Conservation (phyloP, 1,139 yeast species). For the Tardiomyces blankii region DNA sequence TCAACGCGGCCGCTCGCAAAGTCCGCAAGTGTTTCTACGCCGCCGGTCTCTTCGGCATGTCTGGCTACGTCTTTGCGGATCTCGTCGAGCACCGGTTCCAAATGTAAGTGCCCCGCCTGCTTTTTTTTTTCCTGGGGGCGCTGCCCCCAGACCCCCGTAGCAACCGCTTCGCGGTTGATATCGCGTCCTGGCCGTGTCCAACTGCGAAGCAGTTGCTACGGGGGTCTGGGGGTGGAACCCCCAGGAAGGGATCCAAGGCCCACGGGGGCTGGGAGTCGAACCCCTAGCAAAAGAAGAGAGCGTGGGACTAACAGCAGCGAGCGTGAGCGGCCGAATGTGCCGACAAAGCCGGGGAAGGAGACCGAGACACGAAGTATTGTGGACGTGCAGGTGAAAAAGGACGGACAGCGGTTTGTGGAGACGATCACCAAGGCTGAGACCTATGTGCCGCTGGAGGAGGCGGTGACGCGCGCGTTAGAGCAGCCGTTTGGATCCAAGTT, state of each 20-base stretch:
- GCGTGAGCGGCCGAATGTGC: constrained; percentile 36
- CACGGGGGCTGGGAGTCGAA: neutral
- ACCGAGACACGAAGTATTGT: constrained; percentile 43
- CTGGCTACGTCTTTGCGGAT: constrained; percentile 75
- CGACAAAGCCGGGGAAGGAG: constrained; percentile 39
- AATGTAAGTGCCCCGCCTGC: constrained; percentile 5
- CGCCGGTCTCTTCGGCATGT: constrained; percentile 66
- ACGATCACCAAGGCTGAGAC: constrained; percentile 44
- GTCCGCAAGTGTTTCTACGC: constrained; percentile 55
- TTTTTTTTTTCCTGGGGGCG: too few relatives aligned
- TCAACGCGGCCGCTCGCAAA: constrained; percentile 44
- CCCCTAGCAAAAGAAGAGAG: constrained; percentile 10
- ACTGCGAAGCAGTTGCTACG: neutral
- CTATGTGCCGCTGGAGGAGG: constrained; percentile 34
- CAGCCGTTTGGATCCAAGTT: constrained; percentile 21
- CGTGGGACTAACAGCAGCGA: constrained; percentile 23
- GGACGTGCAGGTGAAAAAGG: constrained; percentile 33
- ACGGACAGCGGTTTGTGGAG: constrained; percentile 35
- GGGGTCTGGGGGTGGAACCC: neutral
- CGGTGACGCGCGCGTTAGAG: constrained; percentile 26
- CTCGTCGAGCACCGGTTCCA: constrained; percentile 50
- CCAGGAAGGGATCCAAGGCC: neutral
- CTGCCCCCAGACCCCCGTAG: too few relatives aligned
- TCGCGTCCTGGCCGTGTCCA: constrained; percentile 13
- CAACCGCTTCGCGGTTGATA: too few relatives aligned